Conservation (phyloP, 371 early-diverging fungal genomes). For the Apophysomyces ossiformis region DNA sequence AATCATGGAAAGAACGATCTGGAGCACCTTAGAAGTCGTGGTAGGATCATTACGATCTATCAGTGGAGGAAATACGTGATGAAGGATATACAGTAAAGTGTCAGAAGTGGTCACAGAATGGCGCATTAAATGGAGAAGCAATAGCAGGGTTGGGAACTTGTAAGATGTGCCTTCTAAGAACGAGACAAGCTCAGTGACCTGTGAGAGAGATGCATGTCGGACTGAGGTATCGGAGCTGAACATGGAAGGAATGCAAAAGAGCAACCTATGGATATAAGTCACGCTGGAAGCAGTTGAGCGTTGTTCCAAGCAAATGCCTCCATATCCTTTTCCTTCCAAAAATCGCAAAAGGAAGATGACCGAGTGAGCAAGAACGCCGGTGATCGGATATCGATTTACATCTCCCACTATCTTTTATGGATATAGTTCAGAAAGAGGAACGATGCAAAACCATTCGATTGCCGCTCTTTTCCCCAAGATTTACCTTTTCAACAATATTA, state of each 20-base stretch:
- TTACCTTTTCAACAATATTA: conserved; percentile 10
- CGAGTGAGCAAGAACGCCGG: conserved; percentile 22
- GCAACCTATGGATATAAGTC: conserved; percentile 29
- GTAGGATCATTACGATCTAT: conserved; percentile 54
- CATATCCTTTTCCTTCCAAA: conserved; percentile 1
- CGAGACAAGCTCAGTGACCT: conserved; percentile 30
- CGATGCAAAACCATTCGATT: no score
- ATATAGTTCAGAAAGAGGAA: no score
- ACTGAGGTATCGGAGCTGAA: conserved; percentile 33
- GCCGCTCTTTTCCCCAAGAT: no score
- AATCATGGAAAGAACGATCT: conserved; percentile 49
- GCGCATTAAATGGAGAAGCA: conserved; percentile 54
- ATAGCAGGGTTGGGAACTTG: conserved; percentile 50
- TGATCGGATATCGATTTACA: conserved; percentile 5
- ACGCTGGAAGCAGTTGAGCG: conserved; percentile 8
- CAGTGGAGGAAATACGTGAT: conserved; percentile 49
- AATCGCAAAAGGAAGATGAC: conserved; percentile 15
- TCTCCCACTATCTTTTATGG: conserved; percentile 16
- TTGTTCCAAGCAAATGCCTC: background rate
- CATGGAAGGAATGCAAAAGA: conserved; percentile 42
- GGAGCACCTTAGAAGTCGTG: conserved; percentile 55
- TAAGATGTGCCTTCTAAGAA: conserved; percentile 25
- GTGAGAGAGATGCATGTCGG: conserved; percentile 26
- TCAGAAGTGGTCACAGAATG: conserved; percentile 36
- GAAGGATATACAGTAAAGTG: conserved; percentile 39